A percentile compares a stretch with the other conserved stretches of the same genome.
Conservation (phyloP, 352 stramenopile species). For the Pythium rishiriense region DNA sequence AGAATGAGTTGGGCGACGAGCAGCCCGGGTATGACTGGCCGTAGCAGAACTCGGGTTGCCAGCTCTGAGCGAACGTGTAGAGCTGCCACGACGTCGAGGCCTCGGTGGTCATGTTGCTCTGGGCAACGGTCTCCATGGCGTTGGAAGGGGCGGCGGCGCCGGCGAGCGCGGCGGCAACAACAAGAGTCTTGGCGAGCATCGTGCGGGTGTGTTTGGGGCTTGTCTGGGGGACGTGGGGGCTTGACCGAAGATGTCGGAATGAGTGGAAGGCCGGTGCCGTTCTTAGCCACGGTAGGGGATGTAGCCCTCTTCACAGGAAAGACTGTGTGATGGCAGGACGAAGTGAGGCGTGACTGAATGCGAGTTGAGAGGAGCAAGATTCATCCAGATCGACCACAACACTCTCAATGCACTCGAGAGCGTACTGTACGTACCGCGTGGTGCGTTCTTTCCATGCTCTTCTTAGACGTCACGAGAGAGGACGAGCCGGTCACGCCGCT, state of each 20-base stretch:
- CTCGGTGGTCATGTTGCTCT: constrained; percentile 13
- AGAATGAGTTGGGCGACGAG: constrained; percentile 58
- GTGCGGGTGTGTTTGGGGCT: background rate
- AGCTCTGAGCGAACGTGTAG: constrained; percentile 89
- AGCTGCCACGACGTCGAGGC: constrained; percentile 49
- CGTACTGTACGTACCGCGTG: no score
- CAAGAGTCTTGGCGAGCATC: constrained; percentile 9
- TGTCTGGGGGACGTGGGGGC: background rate
- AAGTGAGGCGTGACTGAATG: no score
- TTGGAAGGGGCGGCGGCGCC: background rate
- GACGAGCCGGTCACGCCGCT: no score
- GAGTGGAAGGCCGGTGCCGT: no score
- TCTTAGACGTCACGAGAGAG: no score
- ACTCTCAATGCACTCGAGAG: no score
- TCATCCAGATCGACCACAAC: no score
- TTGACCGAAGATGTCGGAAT: background rate
- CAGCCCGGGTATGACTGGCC: constrained; percentile 70
- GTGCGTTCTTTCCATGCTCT: no score
- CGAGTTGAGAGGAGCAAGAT: no score
- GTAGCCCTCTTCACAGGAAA: no score
- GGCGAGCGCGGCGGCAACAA: background rate
- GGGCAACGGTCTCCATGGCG: background rate
- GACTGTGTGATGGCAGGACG: no score
- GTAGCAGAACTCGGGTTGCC: constrained; percentile 82
- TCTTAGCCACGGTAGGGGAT: no score